phyloP scores from a whole-genome alignment of 441 rosid species.

The Gossypium davidsonii region DNA sequence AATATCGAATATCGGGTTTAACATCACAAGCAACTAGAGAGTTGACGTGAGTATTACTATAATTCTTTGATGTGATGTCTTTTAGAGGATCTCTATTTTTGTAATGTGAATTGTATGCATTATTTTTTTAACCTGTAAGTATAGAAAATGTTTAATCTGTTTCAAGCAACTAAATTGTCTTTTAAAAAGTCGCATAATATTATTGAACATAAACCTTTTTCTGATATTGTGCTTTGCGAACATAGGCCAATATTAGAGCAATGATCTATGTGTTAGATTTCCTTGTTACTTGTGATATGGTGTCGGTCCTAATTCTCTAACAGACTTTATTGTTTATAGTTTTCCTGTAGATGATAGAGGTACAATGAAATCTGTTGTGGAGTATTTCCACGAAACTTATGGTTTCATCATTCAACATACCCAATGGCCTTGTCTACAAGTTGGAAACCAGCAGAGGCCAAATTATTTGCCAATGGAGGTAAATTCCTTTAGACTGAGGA shows the following conservation, averaged over 20 bases:
- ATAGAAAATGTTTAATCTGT: not conserved
- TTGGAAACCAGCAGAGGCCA: constrained; percentile 82
- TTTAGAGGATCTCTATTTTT: not conserved
- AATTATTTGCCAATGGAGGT: constrained; percentile 96
- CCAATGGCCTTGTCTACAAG: constrained; percentile 89
- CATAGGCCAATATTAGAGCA: not conserved
- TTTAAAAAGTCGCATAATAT: not conserved
- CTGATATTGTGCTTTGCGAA: not conserved
- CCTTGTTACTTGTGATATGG: not conserved
- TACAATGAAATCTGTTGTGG: constrained; percentile 81
- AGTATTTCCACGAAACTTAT: constrained; percentile 72
- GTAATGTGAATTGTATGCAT: not conserved
- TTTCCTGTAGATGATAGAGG: constrained; percentile 87
- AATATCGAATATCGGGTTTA: constrained; percentile 86
- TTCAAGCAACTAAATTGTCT: not conserved
- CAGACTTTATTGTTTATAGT: constrained; percentile 23
- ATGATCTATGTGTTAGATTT: not conserved
- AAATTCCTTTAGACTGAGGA: not conserved
- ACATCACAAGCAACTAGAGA: constrained; percentile 88
- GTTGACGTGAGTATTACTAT: constrained; percentile 56
- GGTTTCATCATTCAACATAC: constrained; percentile 67
- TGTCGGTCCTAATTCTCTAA: not conserved
- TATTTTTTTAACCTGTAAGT: not conserved
- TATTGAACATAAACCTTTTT: no score
- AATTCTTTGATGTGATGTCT: not conserved